Base-by-base conservation (phyloP, 2,329 filamentous ascomycete species). In the Pseudonectria foliicola region DNA sequence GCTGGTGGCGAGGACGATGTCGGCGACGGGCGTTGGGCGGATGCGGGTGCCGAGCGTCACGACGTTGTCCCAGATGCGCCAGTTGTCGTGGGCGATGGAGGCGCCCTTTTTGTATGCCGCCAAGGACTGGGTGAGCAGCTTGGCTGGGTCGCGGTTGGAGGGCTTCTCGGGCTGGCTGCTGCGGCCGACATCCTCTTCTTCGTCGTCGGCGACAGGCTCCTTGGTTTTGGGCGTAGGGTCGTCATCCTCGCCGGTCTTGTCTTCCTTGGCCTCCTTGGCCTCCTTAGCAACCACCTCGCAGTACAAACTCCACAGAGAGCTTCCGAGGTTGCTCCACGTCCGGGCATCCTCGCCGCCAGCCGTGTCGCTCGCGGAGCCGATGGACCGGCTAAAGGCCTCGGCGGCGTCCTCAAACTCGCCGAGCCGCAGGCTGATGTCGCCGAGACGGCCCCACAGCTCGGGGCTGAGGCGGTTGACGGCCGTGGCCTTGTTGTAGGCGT, bases 41-140 rank as follows among this genome's bases (percentile, higher is more conserved):
- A 92, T 74, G 2, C 86, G 84, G 0, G 85, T 77, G 0, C 85
- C 83, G 14, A 96, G 80, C 0, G 88, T 92, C 38, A 98, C 75
- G 12, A 96, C 82, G 52, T 98, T 98, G 56, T 94, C 86, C 90
- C 90, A 96, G 58, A 98, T 95, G 48, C 86, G 80, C 73, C 83
- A 85, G 63, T 90, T 90, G 49, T 88, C 81, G 59, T 86, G 75
- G 33, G 93, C 87, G 15, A 95, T 75, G 4, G 76, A 73, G 1
- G 89, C 87, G 8, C 89, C 92, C 44, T 85, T 82, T 56, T 94
- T 92, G 60, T 94, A 86, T 0, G 92, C 90, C 6, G 75, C 69
- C 1, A 98, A 74, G 0, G 92, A 80, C 54, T 94, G 86, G 1
- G 73, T 66, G 2, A 88, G 73, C 34, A 85, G 69, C 31, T 71